phyloP scores from a whole-genome alignment of 2,329 filamentous ascomycete species.

The Nothopassalora personata region DNA sequence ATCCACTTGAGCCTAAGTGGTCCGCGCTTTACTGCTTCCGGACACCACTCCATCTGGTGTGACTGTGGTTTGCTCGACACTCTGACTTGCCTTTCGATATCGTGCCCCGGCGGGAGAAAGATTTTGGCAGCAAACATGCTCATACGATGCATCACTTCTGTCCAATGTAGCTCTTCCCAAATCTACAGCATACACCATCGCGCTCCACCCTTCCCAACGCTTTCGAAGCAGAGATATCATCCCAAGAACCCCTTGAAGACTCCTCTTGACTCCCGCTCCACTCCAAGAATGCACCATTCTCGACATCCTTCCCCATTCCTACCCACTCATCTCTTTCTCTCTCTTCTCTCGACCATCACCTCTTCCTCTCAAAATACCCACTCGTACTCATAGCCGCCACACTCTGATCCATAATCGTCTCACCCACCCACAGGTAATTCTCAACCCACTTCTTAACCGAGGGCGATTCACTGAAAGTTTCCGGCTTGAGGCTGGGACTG shows the following conservation, averaged over 20 bases:
- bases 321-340: background rate
- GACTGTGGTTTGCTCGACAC: no score
- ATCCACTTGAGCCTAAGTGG: no score
- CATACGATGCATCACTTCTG: no score
- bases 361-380: slow-evolving; percentile 83
- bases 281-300: background rate
- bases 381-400: slow-evolving; percentile 85
- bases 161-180: background rate
- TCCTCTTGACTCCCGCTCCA: background rate
- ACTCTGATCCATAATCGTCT: slow-evolving; percentile 98
- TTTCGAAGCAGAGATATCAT: background rate
- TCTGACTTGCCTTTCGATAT: no score
- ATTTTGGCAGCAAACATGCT: no score
- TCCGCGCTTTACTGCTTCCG: no score
- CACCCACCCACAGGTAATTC: slow-evolving; percentile 87
- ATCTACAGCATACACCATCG: background rate
- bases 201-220: background rate
- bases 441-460: slow-evolving; percentile 83
- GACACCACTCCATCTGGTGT: no score
- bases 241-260: background rate
- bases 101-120: no score
- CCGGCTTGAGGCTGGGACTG: slow-evolving; percentile 78
- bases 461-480: slow-evolving; percentile 76
- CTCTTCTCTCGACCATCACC: slow-evolving; percentile 43
- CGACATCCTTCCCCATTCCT: background rate